Base-by-base conservation (phyloP, 2,329 filamentous ascomycete species). In the Chrysoporthe puriensis region DNA sequence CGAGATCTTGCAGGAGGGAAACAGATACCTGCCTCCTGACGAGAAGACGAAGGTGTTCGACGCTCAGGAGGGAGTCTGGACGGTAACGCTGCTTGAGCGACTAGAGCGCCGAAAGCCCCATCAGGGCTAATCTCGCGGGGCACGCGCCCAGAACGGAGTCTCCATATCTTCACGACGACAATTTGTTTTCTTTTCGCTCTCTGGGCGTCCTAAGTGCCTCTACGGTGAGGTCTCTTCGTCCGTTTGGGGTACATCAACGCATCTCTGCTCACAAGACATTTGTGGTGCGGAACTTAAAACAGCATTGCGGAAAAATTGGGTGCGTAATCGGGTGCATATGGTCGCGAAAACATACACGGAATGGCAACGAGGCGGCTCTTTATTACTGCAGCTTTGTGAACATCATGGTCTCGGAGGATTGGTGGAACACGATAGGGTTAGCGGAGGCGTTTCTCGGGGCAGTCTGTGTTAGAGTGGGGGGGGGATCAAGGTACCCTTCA, bases 1-100 rank as follows among this genome's bases (percentile, higher is more conserved):
- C 1, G 70, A 73, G 6, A 78, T 76, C 11, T 77, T 93, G 36
- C 74, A 79, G 13, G 74, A 73, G 8, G 88, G 85, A 71, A 86
- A 82, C 46, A 54, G 34, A 1, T 70, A 62, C 13, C 62, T 70
- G 11, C 68, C 68, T 40, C 65, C 40, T 7, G 65, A 64, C 14
- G 66, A 70, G 21, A 68, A 63, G 48, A 52, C 43, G 16, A 62
- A 32, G 46, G 21, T 65, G 8, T 63, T 65, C 34, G 14, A 42
- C 46, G 36, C 52, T 2, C 8, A 44, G 21, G 46, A 68, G 16
- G 68, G 44, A 13, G 42, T 40, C 8, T 70, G 68, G 68, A 65
- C 40, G 11, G 68, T 70, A 11, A 64, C 61, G 4, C 54, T 70
- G 21, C 68, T 70, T 18, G 64, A 70, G 34, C 52, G 59, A n/a